Base-by-base conservation (phyloP, 345 rosid genomes). In the Microcos paniculata region DNA sequence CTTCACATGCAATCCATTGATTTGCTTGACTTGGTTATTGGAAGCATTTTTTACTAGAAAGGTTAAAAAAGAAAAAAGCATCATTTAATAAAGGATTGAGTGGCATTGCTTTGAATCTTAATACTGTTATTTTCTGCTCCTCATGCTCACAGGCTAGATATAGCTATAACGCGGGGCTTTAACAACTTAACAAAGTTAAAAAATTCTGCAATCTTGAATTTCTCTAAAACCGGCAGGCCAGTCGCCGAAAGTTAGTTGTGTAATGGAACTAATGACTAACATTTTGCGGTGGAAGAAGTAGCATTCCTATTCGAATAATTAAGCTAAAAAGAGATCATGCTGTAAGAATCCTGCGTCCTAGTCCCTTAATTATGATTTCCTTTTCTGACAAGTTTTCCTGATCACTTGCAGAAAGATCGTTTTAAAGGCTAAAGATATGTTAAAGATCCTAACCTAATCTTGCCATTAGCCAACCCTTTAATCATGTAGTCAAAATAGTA, bases 381-480 rank as follows among this genome's bases (percentile, higher is more conserved):
- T 72, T 67, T 66, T 40, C 62, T 24, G 40, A 21, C 15, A 49
- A 52, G 40, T 53, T 53, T 35, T 71, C 10, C 51, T 42, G 48
- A 72, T 24, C 9, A 33, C 8, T 10, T 35, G 40, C 35, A 68
- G 48, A 52, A 33, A 71, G 35, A 7, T 35, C n/a, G 59, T 30
- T 59, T 10, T 1, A 42, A 42, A 42, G 45, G 28, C 28, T 26
- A 63, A 63, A 63, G 69, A 67, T 42, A 43, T 67, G 33, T 46
- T 18, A 52, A 70, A 62, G 52, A 70, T 70, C 61, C 63, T 35
- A 52, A 71, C 61, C 63, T 35, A 52, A 71, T 55, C 74, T 35
- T 12, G 63, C 21, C 35, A 71, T 70, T 53, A 71, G 74, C 62
- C 48, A 55, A 30, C 62, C 49, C 28, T 71, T 55, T 35, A 18